Evolutionary conservation across 768 basidiomycete genomes (phyloP), one percentile per base, ranked within the genome.

Genomic region (Lanmaoa pseudosensibilis): DNA sequence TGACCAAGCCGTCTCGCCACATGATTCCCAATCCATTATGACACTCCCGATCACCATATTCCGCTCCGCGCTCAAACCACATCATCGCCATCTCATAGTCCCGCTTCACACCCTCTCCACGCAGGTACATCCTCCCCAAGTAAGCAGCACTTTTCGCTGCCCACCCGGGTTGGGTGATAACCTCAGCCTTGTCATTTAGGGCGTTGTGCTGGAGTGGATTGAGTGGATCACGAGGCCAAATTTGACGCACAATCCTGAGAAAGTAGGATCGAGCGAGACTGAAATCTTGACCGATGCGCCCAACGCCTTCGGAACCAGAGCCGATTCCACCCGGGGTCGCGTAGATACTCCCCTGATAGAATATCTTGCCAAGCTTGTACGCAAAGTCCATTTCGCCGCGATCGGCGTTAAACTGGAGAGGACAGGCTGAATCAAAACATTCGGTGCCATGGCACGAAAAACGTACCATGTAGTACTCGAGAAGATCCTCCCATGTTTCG

Each of bases 311-410:
- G 25, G 91, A 90, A 16, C 94, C 92, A 2, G 91, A 94, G 3
- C 81, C 83, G 39, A 90, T 85, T 11, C 96, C 95, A 4, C 93
- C 93, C 15, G 79, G 71, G 11, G 83, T 77, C 6, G 83, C 79
- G 66, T 97, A 98, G 36, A 98, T 89, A 55, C 91, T 94, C 18
- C 97, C 97, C 68, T 94, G 90, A 67, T 99, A 98, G 74, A 89
- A 96, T 11, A 98, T 90, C 73, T 92, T 88, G n/a, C 94, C 97
- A 2, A 98, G 81, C 16, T 92, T 85, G 72, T 90, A 94, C 2
- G 94, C 93, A 69, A 92, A 96, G 59, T 88, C 86, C 49, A 84
- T 84, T 63, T 94, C 92, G 27, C 92, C 93, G 27, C 94, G 85
- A 64, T 98, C 94, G 7, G 96, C 92, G 49, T 98, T 97, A 73